Evolutionary conservation across 805 yeast species (phyloP), one percentile per base, ranked within the genome.

Genomic region (Saccharomycopsis fodiens): DNA sequence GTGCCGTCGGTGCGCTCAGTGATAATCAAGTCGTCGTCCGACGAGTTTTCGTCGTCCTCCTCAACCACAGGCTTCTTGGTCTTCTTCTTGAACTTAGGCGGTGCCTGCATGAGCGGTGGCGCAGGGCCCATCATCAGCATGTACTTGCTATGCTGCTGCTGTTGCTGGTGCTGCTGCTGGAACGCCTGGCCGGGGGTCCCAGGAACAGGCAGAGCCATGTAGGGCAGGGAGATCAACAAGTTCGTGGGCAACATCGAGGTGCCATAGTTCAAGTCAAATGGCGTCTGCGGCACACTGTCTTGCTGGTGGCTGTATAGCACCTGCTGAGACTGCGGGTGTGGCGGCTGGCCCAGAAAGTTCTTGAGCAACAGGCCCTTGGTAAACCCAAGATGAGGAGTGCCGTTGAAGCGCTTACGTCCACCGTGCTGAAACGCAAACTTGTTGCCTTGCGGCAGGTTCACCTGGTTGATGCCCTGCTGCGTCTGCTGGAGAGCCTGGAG

Each of bases 241-340:
- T 79, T 82, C 15, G 80, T 65, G 1, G 88, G 88, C 16, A 81
- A 62, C 68, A 80, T 68, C 12, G 80, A 72, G 3, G 76, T 72
- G 6, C 82, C 79, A 54, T 78, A 79, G 3, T 72, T 63, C 46
- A 73, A 59, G 56, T 80, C 85, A 54, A 78, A 69, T 1, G 86
- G 85, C 2, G 82, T 71, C 34, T 59, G 67, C 2, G 78, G 77
- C 21, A 51, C 49, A 8, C 44, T 41, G 29, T 45, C 46, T 10
- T 13, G 31, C 39, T 34, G 45, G 29, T 36, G 44, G 16, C 44
- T 52, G 22, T 49, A 42, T 3, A 32, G 20, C 3, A 46, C 30
- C 22, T 49, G 44, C 34, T 46, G 50, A 25, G 16, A n/a, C 2
- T 39, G 31, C 2, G 46, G 50, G 8, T 45, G 41, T 25, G 46